phyloP scores from a whole-genome alignment of 108 stramenopile species.

The Conticribra weissflogii region DNA sequence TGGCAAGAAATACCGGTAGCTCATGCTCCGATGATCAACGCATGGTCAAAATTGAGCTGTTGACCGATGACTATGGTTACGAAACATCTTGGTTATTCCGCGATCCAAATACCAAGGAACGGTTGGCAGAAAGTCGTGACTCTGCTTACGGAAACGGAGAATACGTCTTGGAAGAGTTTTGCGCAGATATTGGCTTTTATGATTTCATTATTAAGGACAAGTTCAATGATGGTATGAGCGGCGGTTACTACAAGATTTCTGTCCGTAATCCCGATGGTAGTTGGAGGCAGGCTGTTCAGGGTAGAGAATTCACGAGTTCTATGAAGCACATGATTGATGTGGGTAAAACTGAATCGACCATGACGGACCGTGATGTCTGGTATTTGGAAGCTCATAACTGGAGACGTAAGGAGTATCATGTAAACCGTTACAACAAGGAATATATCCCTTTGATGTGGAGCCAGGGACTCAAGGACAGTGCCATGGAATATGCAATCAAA shows the following conservation, averaged over 20 bases:
- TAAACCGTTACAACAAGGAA: constrained; percentile 20
- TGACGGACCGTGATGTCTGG: constrained; percentile 29
- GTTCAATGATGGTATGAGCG: constrained; percentile 1
- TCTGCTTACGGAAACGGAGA: neutral
- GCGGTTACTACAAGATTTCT: constrained; percentile 21
- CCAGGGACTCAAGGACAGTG: constrained; percentile 15
- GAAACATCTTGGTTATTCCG: constrained; percentile 23
- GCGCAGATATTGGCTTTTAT: constrained; percentile 26
- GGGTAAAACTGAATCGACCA: constrained; percentile 22
- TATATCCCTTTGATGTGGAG: constrained; percentile 38
- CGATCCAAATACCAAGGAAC: neutral
- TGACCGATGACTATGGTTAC: constrained; percentile 15
- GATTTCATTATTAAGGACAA: constrained; percentile 18
- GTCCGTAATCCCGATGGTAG: constrained; percentile 14
- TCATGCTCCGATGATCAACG: constrained; percentile 4
- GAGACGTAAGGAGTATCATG: constrained; percentile 24
- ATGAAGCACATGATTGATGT: constrained; percentile 19
- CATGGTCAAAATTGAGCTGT: constrained; percentile 5
- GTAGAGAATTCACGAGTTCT: neutral
- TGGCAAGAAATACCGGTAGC: neutral
- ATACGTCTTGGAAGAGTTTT: constrained; percentile 7
- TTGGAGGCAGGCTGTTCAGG: constrained; percentile 22
- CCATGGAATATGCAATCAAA: constrained; percentile 27
- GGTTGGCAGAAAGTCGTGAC: constrained; percentile 1
- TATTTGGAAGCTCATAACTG: constrained; percentile 36